Evolutionary conservation across 768 basidiomycete genomes (phyloP).

Genomic region (Favolaschia claudopus): DNA sequence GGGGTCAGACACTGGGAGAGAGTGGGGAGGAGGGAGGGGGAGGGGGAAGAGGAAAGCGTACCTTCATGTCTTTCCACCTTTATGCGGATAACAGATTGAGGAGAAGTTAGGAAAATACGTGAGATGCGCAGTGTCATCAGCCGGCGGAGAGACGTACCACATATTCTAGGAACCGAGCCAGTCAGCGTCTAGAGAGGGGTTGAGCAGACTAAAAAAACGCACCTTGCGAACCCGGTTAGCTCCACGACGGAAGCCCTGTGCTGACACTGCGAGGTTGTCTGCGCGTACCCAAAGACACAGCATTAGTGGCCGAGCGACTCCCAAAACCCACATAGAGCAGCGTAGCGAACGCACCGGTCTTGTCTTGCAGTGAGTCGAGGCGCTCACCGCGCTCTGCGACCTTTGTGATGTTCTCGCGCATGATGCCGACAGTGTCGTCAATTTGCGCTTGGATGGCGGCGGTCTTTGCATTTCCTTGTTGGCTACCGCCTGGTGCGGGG

Average conservation of each 20-base stretch:
- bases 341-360: slow-evolving; percentile 91
- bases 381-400: slow-evolving; percentile 95
- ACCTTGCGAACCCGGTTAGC: slow-evolving; percentile 98
- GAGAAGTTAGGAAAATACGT: no score
- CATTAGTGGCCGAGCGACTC: no score
- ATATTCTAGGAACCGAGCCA: no score
- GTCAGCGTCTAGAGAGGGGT: no score
- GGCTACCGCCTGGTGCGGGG: slow-evolving; percentile 53
- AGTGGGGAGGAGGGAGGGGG: slow-evolving; percentile 6
- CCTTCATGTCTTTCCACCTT: slow-evolving; percentile 99
- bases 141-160: slow-evolving; percentile 83
- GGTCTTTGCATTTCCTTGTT: slow-evolving; percentile 84
- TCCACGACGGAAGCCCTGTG: slow-evolving; percentile 98
- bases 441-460: slow-evolving; percentile 97
- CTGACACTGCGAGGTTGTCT: slow-evolving; percentile 98
- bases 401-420: slow-evolving; percentile 97
- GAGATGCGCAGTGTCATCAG: no score
- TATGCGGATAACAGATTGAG: slow-evolving; percentile 5
- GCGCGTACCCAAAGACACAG: not conserved
- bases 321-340: no score
- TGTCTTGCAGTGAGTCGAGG: slow-evolving; percentile 94
- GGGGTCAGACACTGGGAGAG: slow-evolving; percentile 23
- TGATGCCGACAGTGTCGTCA: slow-evolving; percentile 95
- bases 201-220: slow-evolving; percentile 37
- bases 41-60: slow-evolving; percentile 39